Base-by-base conservation (phyloP, 2,329 filamentous ascomycete genomes). In the Zopfia rhizophila region DNA sequence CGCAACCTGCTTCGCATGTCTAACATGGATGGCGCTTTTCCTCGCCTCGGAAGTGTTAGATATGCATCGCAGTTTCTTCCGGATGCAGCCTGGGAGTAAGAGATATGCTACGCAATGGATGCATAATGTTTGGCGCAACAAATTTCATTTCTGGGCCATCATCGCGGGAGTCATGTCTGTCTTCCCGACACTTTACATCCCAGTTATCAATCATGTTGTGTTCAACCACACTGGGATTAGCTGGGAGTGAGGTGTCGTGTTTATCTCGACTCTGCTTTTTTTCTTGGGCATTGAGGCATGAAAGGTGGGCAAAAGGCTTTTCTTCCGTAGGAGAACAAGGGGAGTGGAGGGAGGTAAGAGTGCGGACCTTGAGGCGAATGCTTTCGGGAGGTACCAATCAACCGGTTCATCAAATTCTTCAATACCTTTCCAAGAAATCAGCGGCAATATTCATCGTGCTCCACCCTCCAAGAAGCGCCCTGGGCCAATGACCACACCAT, bases 21-120 rank as follows among this genome's bases (percentile, higher is more conserved):
- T 89, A 36, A 89, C 86, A 1, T 90, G 86, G 86, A 85, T 85
- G 55, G 84, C 85, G 0, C 78, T 89, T 13, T 87, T 90, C 73
- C 75, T 88, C 5, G 87, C 87, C 1, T 90, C 87, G 87, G 86
- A 90, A 65, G 85, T 88, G 78, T 78, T 88, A 53, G 78, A 87
- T 61, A 78, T 86, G 69, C 83, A 87, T 13, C 81, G 84, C 37
- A 84, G 80, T 11, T 87, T 90, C 75, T 90, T 90, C 79, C 78
- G 81, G 56, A 86, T 88, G 82, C 80, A 87, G n/a, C 82, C 85
- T 1, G 75, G 75, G 11, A 80, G 77, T 19, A 82, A 79, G 58
- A 72, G 70, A 35, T 81, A 82, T n/a, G n/a, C n/a, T n/a, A n/a
- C n/a, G 12, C 82, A 86, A 57, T 88, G 84, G 83, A 77, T 82